Percentiles rank a stretch among this genome's conserved stretches.
These are phyloP conservation scores for Colletotrichum magnum DNA, from an alignment of 2,329 filamentous ascomycete species.

Conservation along the genomic window DNA sequence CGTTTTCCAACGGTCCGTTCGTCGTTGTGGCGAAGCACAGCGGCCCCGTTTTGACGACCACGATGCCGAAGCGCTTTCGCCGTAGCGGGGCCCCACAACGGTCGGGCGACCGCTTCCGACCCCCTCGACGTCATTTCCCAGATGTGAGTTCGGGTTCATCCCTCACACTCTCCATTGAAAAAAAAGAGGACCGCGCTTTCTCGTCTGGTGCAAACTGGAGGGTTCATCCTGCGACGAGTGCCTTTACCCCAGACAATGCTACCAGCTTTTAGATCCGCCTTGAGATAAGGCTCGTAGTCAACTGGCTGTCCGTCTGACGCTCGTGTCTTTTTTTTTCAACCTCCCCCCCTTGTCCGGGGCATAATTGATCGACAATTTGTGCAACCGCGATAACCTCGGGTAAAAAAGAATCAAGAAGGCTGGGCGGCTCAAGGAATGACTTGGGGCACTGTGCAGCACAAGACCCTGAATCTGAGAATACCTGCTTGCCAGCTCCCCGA, in stretches of 20 bases:
- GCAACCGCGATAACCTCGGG: constrained; percentile 7
- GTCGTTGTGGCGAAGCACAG: constrained; percentile 19
- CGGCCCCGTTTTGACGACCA: constrained; percentile 33
- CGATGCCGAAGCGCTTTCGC: constrained; percentile 30
- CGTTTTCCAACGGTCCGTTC: constrained; percentile 14
- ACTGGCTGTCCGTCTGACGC: constrained; percentile 2
- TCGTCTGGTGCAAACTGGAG: constrained; percentile 2
- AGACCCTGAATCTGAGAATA: constrained; percentile 22
- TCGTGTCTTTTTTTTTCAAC: neutral
- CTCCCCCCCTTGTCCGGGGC: neutral
- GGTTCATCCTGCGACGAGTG: constrained; percentile 21
- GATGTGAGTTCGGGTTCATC: constrained; percentile 16
- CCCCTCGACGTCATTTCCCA: constrained; percentile 33
- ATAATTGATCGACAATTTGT: constrained; percentile 5
- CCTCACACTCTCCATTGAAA: constrained; percentile 13
- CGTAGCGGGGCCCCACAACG: constrained; percentile 21
- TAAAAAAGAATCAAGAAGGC: neutral
- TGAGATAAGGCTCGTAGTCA: neutral
- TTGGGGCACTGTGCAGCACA: constrained; percentile 13
- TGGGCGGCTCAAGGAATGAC: neutral
- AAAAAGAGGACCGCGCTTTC: neutral
- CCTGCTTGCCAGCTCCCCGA: neutral
- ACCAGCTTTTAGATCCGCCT: constrained; percentile 15
- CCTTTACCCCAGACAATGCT: constrained; percentile 36
- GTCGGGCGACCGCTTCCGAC: constrained; percentile 22